phyloP scores from a whole-genome alignment of 345 rosid genomes.

The Lepidium sativum region DNA sequence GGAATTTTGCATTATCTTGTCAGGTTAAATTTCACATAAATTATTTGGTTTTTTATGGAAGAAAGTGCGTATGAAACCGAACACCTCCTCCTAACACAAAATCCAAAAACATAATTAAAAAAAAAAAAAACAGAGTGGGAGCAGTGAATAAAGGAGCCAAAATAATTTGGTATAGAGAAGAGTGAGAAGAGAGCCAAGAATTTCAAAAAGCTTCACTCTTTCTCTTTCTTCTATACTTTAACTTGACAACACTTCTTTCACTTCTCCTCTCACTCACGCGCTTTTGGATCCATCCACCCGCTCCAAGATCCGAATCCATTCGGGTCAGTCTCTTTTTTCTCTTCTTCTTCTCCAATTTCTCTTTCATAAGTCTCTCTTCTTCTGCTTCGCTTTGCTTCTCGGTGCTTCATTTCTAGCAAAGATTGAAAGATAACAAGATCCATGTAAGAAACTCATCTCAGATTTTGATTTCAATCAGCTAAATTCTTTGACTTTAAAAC shows the following conservation, averaged over 20 bases:
- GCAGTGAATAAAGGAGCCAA: not conserved
- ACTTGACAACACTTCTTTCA: not conserved
- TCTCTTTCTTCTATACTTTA: constrained; percentile 10
- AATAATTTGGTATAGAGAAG: constrained; percentile 8
- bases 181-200: constrained; percentile 25
- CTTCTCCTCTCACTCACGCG: constrained; percentile 16
- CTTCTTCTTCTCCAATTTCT: not conserved
- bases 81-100: constrained; percentile 1
- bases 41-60: not conserved
- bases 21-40: too few relatives aligned
- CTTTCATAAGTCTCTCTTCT: not conserved
- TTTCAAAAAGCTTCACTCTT: constrained; percentile 1
- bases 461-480: not conserved
- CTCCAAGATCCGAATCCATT: not conserved
- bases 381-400: not conserved
- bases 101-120: not conserved
- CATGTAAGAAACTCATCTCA: constrained; percentile 10
- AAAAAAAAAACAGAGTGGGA: not conserved
- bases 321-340: constrained; percentile 13
- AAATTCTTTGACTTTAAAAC: not conserved
- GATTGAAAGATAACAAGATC: constrained; percentile 12
- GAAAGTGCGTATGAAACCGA: constrained; percentile 14
- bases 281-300: constrained; percentile 20
- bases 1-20: too few relatives aligned
- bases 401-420: not conserved